Base-by-base conservation (phyloP, 2,329 filamentous ascomycete species). In the Chaetomiaceae sp. region DNA sequence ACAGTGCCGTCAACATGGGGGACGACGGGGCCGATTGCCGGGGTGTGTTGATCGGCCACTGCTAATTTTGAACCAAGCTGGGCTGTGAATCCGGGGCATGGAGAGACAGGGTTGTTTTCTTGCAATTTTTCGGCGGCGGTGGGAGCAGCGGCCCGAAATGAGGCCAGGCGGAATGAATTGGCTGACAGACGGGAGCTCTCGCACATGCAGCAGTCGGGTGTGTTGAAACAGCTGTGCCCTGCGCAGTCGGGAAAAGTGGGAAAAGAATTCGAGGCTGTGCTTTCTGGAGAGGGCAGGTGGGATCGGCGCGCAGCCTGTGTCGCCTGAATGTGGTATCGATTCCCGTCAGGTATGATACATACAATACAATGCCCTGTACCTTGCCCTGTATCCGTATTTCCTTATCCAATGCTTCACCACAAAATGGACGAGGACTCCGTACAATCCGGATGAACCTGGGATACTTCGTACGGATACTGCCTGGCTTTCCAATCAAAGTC, bases 211-310 rank as follows among this genome's bases (percentile, higher is more conserved):
- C 42, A 47, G 37, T 17, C 4, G 23, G 23, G 14, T 33, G 23
- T 47, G 40, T 48, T 55, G 56, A 58, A 58, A 58, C 56, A 49
- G 27, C 49, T 58, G 53, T 53, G 56, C 56, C n/a, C 55, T 3
- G 46, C 23, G 36, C 39, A n/a, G 11, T 25, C 31, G 17, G n/a
- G 25, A 34, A 25, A 22, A 37, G 25, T 17, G 19, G 34, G 27
- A 29, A 40, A 12, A 27, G 12, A 25, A 4, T 25, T 45, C 27
- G 51, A 46, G 51, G 51, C 51, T 50, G 51, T 54, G 51, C 36
- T 45, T 14, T 45, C 25, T 8, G 8, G n/a, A 22, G 19, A 15
- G 5, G 15, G 43, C n/a, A 42, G 38, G 38, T 27, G 38, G 38
- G 40, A 29, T 29, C 25, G 25, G 25, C 25, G 25, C 25, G 25